Evolutionary conservation across 768 basidiomycete species (phyloP).

Genomic region (Gautieria morchelliformis): DNA sequence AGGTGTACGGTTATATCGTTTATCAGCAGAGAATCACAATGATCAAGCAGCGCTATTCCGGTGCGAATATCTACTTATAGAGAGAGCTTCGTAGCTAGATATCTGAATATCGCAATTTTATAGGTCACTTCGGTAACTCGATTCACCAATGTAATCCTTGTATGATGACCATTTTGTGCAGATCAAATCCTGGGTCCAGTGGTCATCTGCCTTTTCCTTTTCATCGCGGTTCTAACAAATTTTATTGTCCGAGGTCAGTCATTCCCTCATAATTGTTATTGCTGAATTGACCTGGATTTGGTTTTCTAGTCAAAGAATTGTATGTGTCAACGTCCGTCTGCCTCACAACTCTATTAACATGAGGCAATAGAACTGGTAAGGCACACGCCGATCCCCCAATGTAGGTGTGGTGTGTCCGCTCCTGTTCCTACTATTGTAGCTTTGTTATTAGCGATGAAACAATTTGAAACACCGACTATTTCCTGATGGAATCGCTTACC

Average conservation of each 20-base stretch:
- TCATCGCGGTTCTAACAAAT: constrained; percentile 81
- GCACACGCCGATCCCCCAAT: background rate
- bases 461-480: background rate
- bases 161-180: constrained; percentile 19
- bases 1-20: constrained; percentile 80
- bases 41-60: constrained; percentile 83
- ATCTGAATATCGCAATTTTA: background rate
- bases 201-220: constrained; percentile 71
- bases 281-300: background rate
- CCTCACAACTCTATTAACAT: background rate
- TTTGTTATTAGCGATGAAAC: no score
- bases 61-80: constrained; percentile 17
- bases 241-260: constrained; percentile 75
- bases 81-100: background rate
- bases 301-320: constrained; percentile 1
- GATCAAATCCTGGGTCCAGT: constrained; percentile 80
- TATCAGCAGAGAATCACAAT: constrained; percentile 86
- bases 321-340: background rate
- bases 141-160: constrained; percentile 2
- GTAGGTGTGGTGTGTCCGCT: no score
- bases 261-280: background rate
- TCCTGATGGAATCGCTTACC: constrained; percentile 2
- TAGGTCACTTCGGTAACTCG: constrained; percentile 59
- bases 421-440: no score
- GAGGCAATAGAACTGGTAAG: background rate